Percentiles rank a stretch among this genome's conserved stretches.
These are phyloP conservation scores for Potentilla sterilis DNA, from an alignment of 306 rosid genomes.

Conservation along the genomic window DNA sequence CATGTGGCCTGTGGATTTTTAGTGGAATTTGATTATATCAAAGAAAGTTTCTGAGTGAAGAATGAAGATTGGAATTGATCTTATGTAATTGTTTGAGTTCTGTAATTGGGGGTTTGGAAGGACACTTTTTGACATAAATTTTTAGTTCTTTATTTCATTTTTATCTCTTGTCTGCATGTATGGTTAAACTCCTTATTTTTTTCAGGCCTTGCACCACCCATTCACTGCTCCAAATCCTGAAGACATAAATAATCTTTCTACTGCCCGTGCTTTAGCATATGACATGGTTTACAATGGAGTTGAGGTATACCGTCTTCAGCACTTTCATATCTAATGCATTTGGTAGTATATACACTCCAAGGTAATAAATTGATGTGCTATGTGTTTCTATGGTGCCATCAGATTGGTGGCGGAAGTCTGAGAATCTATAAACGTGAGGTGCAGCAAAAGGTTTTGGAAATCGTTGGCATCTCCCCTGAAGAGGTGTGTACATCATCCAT, in stretches of 20 bases:
- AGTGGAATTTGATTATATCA: not conserved
- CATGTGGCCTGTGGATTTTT: not conserved
- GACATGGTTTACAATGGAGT: constrained; percentile 99
- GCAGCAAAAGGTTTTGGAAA: constrained; percentile 86
- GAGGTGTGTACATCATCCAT: constrained; percentile 51
- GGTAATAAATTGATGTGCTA: constrained; percentile 16
- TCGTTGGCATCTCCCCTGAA: constrained; percentile 80
- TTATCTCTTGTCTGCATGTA: not conserved
- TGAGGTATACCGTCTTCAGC: constrained; percentile 51
- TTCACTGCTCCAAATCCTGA: constrained; percentile 98
- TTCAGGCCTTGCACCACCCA: constrained; percentile 94
- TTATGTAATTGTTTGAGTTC: not conserved
- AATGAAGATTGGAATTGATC: not conserved
- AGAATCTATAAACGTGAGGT: constrained; percentile 85
- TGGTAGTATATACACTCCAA: not conserved
- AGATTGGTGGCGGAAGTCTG: constrained; percentile 98
- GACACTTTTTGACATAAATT: not conserved
- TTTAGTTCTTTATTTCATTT: not conserved
- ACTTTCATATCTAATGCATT: constrained; percentile 22
- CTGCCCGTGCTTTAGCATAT: constrained; percentile 96
- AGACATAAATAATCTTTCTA: constrained; percentile 76
- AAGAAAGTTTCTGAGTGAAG: not conserved
- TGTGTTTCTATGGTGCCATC: not conserved
- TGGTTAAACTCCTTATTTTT: constrained; percentile 7
- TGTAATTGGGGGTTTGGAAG: not conserved